Conservation (phyloP, 805 yeast genomes). For the Hanseniaspora jakobsenii region DNA sequence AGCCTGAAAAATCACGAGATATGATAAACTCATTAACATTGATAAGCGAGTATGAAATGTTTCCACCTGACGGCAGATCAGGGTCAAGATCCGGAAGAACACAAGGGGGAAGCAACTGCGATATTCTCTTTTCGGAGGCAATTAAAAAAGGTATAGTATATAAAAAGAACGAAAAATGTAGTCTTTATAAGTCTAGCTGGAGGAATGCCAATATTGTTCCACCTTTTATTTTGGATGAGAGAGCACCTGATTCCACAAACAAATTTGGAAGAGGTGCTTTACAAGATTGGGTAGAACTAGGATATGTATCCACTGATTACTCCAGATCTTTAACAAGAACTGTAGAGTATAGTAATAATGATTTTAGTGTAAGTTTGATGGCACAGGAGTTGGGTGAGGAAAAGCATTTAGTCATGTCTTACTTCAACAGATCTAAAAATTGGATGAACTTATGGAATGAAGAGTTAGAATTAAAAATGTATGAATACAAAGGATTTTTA, state of each 20-base stretch:
- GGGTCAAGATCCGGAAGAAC: conserved; percentile 31
- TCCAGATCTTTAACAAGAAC: conserved; percentile 30
- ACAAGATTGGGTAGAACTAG: conserved; percentile 28
- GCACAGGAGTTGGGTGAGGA: conserved; percentile 26
- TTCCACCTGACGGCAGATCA: conserved; percentile 30
- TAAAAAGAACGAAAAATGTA: conserved; percentile 25
- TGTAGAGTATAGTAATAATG: conserved; percentile 31
- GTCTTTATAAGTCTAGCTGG: conserved; percentile 2
- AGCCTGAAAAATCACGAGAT: conserved; percentile 25
- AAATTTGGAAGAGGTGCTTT: conserved; percentile 31
- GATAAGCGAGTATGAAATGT: conserved; percentile 28
- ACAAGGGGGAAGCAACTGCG: conserved; percentile 32
- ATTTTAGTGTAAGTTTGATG: conserved; percentile 28
- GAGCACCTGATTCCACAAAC: conserved; percentile 26
- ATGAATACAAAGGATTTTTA: conserved; percentile 27
- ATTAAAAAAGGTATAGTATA: conserved; percentile 24
- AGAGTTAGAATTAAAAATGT: conserved; percentile 19
- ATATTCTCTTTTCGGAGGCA: conserved; percentile 31
- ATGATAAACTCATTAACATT: conserved; percentile 26
- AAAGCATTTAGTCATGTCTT: conserved; percentile 21
- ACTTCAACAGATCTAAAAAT: conserved; percentile 27
- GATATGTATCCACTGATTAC: conserved; percentile 27
- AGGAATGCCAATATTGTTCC: conserved; percentile 30
- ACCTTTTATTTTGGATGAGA: conserved; percentile 24
- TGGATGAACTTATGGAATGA: conserved; percentile 32